These are phyloP conservation scores for Pyracantha coccinea DNA, from an alignment of 331 rosid genomes.

Conservation along the genomic window DNA sequence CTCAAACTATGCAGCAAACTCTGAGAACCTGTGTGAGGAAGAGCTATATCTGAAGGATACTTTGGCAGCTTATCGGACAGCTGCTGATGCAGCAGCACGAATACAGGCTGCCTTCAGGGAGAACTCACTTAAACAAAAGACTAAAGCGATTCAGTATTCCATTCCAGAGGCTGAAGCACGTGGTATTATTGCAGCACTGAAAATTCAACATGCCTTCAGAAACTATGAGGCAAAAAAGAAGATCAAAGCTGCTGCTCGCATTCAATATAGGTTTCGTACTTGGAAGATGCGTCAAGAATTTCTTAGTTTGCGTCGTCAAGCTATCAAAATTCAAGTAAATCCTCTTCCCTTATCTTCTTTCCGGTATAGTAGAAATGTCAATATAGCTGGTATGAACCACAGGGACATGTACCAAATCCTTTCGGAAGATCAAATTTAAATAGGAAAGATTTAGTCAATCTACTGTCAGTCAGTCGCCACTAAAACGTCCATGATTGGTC, in stretches of 20 bases:
- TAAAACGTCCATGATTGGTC: neutral
- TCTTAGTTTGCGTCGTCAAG: constrained; percentile 66
- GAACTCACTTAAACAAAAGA: constrained; percentile 50
- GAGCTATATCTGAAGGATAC: constrained; percentile 66
- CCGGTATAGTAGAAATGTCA: neutral
- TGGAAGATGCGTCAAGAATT: constrained; percentile 83
- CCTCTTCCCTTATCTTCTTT: constrained; percentile 8
- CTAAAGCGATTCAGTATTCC: constrained; percentile 40
- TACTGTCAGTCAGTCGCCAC: neutral
- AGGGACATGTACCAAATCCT: neutral
- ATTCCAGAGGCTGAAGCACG: constrained; percentile 77
- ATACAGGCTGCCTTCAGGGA: constrained; percentile 83
- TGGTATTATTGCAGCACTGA: constrained; percentile 81
- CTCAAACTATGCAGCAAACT: constrained; percentile 25
- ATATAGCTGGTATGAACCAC: neutral
- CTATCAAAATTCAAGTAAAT: constrained; percentile 83
- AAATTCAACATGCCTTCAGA: constrained; percentile 88
- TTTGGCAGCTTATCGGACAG: constrained; percentile 69
- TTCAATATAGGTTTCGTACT: constrained; percentile 73
- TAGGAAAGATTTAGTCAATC: neutral
- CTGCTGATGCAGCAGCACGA: constrained; percentile 96
- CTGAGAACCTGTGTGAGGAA: constrained; percentile 63
- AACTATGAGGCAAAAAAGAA: constrained; percentile 46
- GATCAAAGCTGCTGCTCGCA: constrained; percentile 77
- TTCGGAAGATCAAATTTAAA: neutral